Evolutionary conservation across 371 early-diverging fungal species (phyloP).

Genomic region (Rhizopus stolonifer): DNA sequence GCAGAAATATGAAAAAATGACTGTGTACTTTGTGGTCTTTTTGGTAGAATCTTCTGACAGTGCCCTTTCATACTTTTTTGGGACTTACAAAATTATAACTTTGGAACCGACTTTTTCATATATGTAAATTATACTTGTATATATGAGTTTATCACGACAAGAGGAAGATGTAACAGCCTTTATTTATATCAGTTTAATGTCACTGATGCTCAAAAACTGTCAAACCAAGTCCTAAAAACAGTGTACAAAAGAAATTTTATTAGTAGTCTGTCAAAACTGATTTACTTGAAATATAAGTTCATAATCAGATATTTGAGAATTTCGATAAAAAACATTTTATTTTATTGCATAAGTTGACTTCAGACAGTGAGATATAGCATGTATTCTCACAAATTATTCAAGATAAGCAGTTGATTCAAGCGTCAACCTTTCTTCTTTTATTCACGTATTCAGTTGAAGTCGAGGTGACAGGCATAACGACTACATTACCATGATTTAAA

Average conservation of each 20-base stretch:
- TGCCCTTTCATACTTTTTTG: constrained; percentile 2
- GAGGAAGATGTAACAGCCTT: constrained; percentile 3
- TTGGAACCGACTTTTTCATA: constrained; percentile 4
- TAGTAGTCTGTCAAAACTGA: constrained; percentile 1
- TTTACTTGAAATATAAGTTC: constrained; percentile 1
- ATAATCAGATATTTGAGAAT: neutral
- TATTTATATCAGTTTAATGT: constrained; percentile 7
- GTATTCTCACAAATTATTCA: neutral
- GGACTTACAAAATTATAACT: too few species aligned
- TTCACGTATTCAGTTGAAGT: constrained; percentile 9
- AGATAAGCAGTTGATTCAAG: neutral
- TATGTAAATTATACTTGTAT: constrained; percentile 3
- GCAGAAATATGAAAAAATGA: constrained; percentile 3
- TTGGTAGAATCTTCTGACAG: constrained; percentile 2
- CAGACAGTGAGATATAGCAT: too few species aligned
- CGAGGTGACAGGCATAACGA: constrained; percentile 3
- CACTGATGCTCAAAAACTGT: constrained; percentile 5
- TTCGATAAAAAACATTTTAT: too few species aligned
- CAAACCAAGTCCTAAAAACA: constrained; percentile 1
- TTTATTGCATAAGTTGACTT: too few species aligned
- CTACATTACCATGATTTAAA: neutral
- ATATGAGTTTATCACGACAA: constrained; percentile 4
- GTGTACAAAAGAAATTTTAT: constrained; percentile 1
- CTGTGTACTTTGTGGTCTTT: constrained; percentile 3
- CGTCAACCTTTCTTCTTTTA: constrained; percentile 3